Evolutionary conservation across 306 rosid species (phyloP).

Genomic region (Cucumis melo): DNA sequence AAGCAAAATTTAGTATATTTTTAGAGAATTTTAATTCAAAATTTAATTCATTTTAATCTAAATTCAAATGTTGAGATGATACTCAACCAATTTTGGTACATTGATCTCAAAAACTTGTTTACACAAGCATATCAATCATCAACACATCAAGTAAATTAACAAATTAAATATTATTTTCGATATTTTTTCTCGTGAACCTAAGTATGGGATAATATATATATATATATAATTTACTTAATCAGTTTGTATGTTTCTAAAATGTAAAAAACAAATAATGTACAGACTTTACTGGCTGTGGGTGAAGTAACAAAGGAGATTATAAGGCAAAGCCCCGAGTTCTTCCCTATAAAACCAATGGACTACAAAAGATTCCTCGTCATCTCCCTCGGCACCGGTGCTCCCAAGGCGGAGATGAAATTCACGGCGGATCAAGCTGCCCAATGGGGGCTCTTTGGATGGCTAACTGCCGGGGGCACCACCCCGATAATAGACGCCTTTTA

Average conservation of each 20-base stretch:
- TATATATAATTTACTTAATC: background rate
- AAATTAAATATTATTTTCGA: too few relatives aligned
- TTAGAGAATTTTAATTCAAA: too few relatives aligned
- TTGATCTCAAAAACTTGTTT: too few relatives aligned
- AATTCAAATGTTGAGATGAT: too few relatives aligned
- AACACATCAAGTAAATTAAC: too few relatives aligned
- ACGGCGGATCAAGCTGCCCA: slow-evolving; percentile 15
- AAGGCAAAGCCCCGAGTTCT: slow-evolving; percentile 16
- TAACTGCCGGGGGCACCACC: slow-evolving; percentile 4
- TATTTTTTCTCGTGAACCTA: too few relatives aligned
- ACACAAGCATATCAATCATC: too few relatives aligned
- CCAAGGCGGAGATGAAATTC: slow-evolving; percentile 15
- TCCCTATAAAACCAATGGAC: slow-evolving; percentile 6
- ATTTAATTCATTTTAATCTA: too few relatives aligned
- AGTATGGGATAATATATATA: background rate
- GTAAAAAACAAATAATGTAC: background rate
- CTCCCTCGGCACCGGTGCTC: slow-evolving; percentile 26
- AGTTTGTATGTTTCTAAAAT: background rate
- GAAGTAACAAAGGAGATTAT: slow-evolving; percentile 17
- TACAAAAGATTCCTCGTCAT: slow-evolving; percentile 16
- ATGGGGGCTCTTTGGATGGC: slow-evolving; percentile 27
- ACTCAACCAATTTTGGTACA: too few relatives aligned
- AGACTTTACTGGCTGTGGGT: slow-evolving; percentile 23
- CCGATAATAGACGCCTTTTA: slow-evolving; percentile 17
- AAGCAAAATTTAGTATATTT: too few relatives aligned